phyloP scores from a whole-genome alignment of 352 stramenopile genomes.

The Globisporangium takayamanum region DNA sequence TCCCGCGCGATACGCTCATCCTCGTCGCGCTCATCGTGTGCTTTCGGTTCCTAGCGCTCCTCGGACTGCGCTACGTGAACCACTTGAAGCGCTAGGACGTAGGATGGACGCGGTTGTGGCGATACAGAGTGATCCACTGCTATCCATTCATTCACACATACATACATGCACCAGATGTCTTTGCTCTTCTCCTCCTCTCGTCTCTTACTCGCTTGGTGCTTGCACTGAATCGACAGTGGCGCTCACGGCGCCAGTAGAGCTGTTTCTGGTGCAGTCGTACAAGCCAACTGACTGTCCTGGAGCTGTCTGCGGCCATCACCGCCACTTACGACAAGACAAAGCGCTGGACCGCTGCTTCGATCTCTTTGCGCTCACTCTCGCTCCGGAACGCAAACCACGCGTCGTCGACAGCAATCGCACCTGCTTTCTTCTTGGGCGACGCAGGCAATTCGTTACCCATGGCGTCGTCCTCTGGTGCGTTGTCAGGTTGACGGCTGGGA shows the following conservation, averaged over 20 bases:
- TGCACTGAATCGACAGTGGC: too few species aligned
- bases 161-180: too few species aligned
- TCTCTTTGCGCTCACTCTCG: conserved; percentile 12
- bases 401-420: neutral
- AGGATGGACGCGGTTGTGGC: too few species aligned
- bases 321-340: neutral
- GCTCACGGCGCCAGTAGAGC: too few species aligned
- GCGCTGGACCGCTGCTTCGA: conserved; percentile 18
- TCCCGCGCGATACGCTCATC: conserved; percentile 24
- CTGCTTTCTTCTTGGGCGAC: neutral
- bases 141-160: too few species aligned
- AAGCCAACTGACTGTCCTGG: too few species aligned
- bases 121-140: too few species aligned
- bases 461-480: neutral
- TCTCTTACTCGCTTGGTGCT: too few species aligned
- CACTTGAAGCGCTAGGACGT: conserved; percentile 32
- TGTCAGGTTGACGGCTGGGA: too few species aligned
- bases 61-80: conserved; percentile 44
- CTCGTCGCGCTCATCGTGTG: conserved; percentile 32
- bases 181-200: too few species aligned
- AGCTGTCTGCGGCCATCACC: too few species aligned
- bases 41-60: conserved; percentile 40
- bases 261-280: too few species aligned
- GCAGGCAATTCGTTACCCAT: neutral
- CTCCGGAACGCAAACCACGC: conserved; percentile 28